A percentile compares a stretch with the other conserved stretches of the same genome.
These are phyloP conservation scores for Aspergillus haitiensis DNA, from an alignment of 495 filamentous ascomycete genomes.

Conservation along the genomic window DNA sequence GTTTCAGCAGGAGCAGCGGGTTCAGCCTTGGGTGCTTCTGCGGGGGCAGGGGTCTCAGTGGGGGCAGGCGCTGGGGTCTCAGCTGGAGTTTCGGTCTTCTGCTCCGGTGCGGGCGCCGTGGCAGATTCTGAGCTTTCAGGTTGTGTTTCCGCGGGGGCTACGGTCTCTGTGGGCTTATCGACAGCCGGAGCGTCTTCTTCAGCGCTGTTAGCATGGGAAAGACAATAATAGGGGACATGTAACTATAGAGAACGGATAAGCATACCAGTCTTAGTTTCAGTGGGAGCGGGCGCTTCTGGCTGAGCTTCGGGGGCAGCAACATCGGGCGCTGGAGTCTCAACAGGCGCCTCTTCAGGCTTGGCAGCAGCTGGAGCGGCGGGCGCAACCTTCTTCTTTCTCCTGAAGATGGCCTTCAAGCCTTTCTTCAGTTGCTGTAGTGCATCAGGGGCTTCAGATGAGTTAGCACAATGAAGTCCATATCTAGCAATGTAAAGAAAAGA, in stretches of 20 bases:
- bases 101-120: conserved; percentile 14
- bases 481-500: not conserved
- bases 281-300: conserved; percentile 21
- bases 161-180: conserved; percentile 23
- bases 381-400: conserved; percentile 29
- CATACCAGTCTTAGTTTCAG: conserved; percentile 22
- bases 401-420: conserved; percentile 31
- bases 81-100: conserved; percentile 13
- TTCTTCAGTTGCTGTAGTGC: conserved; percentile 31
- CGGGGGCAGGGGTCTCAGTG: conserved; percentile 20
- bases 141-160: conserved; percentile 9
- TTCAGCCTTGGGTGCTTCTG: conserved; percentile 13
- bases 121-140: conserved; percentile 9
- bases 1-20: conserved; percentile 14
- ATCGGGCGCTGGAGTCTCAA: conserved; percentile 13
- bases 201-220: not conserved
- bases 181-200: conserved; percentile 14
- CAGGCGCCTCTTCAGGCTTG: conserved; percentile 17
- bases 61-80: conserved; percentile 16
- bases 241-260: not conserved
- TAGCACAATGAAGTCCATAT: not conserved
- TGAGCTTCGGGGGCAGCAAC: conserved; percentile 20
- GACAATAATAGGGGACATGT: not conserved
- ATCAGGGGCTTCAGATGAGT: conserved; percentile 22
- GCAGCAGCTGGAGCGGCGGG: conserved; percentile 5